phyloP scores from a whole-genome alignment of 2,329 filamentous ascomycete genomes.

The Ceratocystis albifundus region DNA sequence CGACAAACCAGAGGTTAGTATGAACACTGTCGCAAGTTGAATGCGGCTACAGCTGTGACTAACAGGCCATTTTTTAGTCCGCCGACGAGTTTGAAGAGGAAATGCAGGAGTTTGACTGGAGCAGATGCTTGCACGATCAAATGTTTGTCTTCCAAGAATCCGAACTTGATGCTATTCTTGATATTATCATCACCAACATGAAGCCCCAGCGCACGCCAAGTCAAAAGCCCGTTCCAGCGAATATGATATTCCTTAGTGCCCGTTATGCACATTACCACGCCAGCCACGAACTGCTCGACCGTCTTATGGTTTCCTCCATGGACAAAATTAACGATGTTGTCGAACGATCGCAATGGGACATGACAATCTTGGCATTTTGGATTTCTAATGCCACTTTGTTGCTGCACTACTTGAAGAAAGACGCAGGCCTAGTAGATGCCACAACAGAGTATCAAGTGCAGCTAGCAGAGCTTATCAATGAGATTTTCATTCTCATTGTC shows the following conservation, averaged over 20 bases:
- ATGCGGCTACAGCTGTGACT: neutral
- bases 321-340: constrained; percentile 95
- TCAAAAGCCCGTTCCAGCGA: constrained; percentile 96
- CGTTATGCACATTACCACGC: constrained; percentile 96
- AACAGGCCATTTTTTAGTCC: constrained; percentile 34
- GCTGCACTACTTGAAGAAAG: constrained; percentile 95
- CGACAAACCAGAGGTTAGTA: constrained; percentile 74
- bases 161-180: constrained; percentile 80
- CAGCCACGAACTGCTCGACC: constrained; percentile 68
- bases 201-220: constrained; percentile 86
- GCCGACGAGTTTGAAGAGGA: constrained; percentile 69
- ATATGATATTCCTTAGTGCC: constrained; percentile 90
- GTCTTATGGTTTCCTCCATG: constrained; percentile 74
- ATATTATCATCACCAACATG: constrained; percentile 97
- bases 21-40: neutral
- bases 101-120: constrained; percentile 91
- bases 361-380: constrained; percentile 98
- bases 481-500: constrained; percentile 97
- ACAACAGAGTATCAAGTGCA: constrained; percentile 87
- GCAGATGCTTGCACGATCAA: constrained; percentile 84
- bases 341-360: constrained; percentile 95
- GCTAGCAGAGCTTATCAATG: constrained; percentile 87
- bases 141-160: constrained; percentile 99
- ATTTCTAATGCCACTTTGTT: constrained; percentile 92
- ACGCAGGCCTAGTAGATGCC: constrained; percentile 64